phyloP scores from a whole-genome alignment of 805 yeast genomes.

The Cyberlindnera meyerae region DNA sequence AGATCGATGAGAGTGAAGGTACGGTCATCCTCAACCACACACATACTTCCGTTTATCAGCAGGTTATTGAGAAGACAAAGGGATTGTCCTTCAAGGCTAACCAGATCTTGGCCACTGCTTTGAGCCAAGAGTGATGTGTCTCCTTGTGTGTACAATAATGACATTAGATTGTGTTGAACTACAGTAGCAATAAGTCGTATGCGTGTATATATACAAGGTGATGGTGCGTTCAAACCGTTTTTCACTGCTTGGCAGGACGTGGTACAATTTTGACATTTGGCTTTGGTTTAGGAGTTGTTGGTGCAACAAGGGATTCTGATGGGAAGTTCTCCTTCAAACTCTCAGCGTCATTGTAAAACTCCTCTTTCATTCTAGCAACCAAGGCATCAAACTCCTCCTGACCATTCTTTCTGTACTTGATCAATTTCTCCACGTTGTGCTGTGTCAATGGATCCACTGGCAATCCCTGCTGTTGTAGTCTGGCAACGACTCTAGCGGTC shows the following conservation, averaged over 20 bases:
- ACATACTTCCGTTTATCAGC: conserved; percentile 55
- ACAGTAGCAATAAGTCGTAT: neutral
- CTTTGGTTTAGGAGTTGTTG: conserved; percentile 19
- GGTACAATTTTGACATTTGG: conserved; percentile 17
- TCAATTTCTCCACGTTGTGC: conserved; percentile 50
- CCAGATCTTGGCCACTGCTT: conserved; percentile 47
- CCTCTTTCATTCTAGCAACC: conserved; percentile 52
- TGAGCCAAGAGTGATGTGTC: conserved; percentile 29
- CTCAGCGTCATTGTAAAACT: conserved; percentile 33
- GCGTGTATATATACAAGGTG: too few relatives aligned
- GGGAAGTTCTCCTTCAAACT: conserved; percentile 18
- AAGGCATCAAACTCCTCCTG: conserved; percentile 49
- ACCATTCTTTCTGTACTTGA: conserved; percentile 44
- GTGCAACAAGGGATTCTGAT: conserved; percentile 14
- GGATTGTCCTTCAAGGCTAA: conserved; percentile 55
- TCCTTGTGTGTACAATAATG: conserved; percentile 9
- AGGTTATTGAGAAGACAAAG: conserved; percentile 64
- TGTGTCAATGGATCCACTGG: conserved; percentile 49
- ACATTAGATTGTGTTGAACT: neutral
- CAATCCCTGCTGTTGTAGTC: conserved; percentile 60
- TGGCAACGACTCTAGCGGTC: conserved; percentile 80
- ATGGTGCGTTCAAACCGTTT: too few relatives aligned
- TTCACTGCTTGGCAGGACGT: conserved; percentile 17
- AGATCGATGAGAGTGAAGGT: conserved; percentile 47
- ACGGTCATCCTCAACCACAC: conserved; percentile 52